Conservation (phyloP, 805 yeast species). For the Ogataea kodamae region DNA sequence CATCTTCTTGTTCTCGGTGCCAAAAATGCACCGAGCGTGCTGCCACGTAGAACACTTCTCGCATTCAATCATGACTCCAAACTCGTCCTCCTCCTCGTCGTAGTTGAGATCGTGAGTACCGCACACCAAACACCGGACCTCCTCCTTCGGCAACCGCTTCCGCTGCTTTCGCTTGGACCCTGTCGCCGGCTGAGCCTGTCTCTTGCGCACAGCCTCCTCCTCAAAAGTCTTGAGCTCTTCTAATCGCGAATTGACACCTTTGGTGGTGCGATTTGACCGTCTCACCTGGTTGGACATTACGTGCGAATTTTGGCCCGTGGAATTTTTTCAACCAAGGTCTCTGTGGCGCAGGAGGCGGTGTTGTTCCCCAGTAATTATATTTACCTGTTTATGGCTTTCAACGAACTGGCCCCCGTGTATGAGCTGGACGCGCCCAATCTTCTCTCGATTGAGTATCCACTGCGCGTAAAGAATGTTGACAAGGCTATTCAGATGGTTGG, state of each 20-base stretch:
- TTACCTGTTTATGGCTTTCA: slow-evolving; percentile 7
- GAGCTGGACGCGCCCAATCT: slow-evolving; percentile 72
- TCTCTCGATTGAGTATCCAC: slow-evolving; percentile 75
- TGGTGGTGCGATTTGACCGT: slow-evolving; percentile 41
- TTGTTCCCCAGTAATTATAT: background rate
- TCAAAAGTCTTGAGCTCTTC: slow-evolving; percentile 24
- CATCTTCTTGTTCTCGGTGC: slow-evolving; percentile 32
- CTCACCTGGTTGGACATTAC: slow-evolving; percentile 29
- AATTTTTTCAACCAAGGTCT: slow-evolving; percentile 6
- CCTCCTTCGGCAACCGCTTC: slow-evolving; percentile 34
- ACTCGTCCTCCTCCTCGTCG: slow-evolving; percentile 50
- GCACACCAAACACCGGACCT: slow-evolving; percentile 58
- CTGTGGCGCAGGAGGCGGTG: slow-evolving; percentile 14
- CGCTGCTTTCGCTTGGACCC: slow-evolving; percentile 16
- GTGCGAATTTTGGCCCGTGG: slow-evolving; percentile 6
- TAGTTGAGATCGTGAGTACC: slow-evolving; percentile 57
- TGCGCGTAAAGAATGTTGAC: slow-evolving; percentile 58
- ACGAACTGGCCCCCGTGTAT: slow-evolving; percentile 28
- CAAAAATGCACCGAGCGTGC: slow-evolving; percentile 62
- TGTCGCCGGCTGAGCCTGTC: slow-evolving; percentile 16
- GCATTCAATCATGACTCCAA: slow-evolving; percentile 63
- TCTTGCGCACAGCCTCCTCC: slow-evolving; percentile 9
- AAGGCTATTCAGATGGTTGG: slow-evolving; percentile 71
- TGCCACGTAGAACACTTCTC: slow-evolving; percentile 70
- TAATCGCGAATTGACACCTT: slow-evolving; percentile 37